A percentile compares a stretch with the other conserved stretches of the same genome.
phyloP scores from a whole-genome alignment of 352 stramenopile species.

The Halophytophthora batemanensis region DNA sequence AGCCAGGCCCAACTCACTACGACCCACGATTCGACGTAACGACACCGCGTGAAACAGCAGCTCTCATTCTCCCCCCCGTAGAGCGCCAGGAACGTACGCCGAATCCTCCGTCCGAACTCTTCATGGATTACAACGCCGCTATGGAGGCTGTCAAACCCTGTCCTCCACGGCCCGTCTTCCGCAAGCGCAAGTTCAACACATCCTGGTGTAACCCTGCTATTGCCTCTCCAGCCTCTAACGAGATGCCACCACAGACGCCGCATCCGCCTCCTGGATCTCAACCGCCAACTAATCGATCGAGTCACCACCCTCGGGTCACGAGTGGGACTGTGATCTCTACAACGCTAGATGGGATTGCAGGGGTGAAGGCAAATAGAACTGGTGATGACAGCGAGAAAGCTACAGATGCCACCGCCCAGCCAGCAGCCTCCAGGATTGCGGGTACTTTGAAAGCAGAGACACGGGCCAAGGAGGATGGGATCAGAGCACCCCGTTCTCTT shows the following conservation, averaged over 20 bases:
- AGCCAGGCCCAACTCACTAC: constrained; percentile 73
- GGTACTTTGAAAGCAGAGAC: background rate
- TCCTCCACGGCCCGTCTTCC: constrained; percentile 40
- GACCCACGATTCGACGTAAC: constrained; percentile 43
- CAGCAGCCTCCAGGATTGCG: too few relatives aligned
- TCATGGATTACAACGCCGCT: constrained; percentile 67
- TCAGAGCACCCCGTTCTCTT: constrained; percentile 11
- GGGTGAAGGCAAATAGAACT: background rate
- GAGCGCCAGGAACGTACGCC: constrained; percentile 19
- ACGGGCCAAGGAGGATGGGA: constrained; percentile 13
- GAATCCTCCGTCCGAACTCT: constrained; percentile 49
- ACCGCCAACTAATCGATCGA: background rate
- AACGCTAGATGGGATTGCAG: background rate
- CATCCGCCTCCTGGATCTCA: constrained; percentile 1
- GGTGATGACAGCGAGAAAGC: background rate
- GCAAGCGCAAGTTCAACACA: constrained; percentile 50
- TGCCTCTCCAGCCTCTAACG: background rate
- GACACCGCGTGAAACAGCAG: constrained; percentile 30
- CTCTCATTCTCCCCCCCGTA: constrained; percentile 53
- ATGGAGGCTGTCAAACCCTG: constrained; percentile 60
- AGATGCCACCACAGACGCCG: constrained; percentile 7
- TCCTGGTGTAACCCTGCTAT: constrained; percentile 80
- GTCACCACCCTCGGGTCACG: background rate
- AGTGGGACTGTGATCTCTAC: background rate
- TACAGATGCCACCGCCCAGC: too few relatives aligned